Conservation (phyloP, 148 eudicot species). For the Spergularia bocconei region DNA sequence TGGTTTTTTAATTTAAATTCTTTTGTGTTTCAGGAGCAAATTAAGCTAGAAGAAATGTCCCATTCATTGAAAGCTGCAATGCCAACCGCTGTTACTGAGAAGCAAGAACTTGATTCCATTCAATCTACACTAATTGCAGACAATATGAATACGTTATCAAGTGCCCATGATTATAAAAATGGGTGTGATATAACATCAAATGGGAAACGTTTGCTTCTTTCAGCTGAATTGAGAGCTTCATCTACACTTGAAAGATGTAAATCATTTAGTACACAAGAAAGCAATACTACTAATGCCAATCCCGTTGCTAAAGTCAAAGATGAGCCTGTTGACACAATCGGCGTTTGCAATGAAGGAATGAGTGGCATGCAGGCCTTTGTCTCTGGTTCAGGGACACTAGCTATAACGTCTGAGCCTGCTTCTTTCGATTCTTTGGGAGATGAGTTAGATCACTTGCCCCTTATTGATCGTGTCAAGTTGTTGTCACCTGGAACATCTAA, state of each 20-base stretch:
- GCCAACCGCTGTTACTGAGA: conserved; percentile 22
- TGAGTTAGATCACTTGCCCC: conserved; percentile 62
- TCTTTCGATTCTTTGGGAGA: conserved; percentile 37
- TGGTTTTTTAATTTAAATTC: neutral
- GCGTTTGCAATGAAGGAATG: conserved; percentile 16
- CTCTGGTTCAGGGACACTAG: conserved; percentile 16
- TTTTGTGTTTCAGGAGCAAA: conserved; percentile 28
- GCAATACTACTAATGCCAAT: conserved; percentile 19
- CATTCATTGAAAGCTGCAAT: conserved; percentile 11
- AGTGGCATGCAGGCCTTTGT: conserved; percentile 22
- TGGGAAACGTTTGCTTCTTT: conserved; percentile 17
- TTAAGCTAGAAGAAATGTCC: conserved; percentile 23
- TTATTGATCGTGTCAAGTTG: conserved; percentile 64
- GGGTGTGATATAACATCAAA: conserved; percentile 18
- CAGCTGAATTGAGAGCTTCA: conserved; percentile 20
- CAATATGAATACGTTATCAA: conserved; percentile 11
- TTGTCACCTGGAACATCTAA: conserved; percentile 36
- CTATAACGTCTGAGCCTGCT: conserved; percentile 49
- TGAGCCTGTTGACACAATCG: conserved; percentile 43
- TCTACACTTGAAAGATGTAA: conserved; percentile 6
- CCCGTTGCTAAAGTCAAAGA: conserved; percentile 38
- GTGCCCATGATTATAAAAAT: conserved; percentile 25
- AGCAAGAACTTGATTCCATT: conserved; percentile 24
- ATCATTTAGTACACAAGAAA: conserved; percentile 27
- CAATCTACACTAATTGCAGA: conserved; percentile 25